Percentiles rank a stretch among this genome's conserved stretches.
phyloP scores from a whole-genome alignment of 768 basidiomycete genomes.

The Xanthoconium stramineum region DNA sequence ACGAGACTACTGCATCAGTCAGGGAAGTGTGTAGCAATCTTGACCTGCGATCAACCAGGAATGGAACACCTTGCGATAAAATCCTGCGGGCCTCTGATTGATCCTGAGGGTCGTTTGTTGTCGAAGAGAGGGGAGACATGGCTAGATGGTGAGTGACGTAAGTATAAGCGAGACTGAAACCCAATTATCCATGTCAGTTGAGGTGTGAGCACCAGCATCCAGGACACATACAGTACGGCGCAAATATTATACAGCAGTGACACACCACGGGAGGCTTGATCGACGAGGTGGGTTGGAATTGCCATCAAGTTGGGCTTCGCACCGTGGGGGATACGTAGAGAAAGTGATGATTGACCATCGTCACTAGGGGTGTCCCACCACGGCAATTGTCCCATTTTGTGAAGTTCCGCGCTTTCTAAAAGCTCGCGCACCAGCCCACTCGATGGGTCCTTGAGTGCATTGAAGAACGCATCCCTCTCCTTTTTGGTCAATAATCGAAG shows the following conservation, averaged over 20 bases:
- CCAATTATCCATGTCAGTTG: background rate
- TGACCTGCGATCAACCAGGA: conserved; percentile 59
- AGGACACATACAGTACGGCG: conserved; percentile 56
- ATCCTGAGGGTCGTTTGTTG: conserved; percentile 41
- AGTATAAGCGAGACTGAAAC: conserved; percentile 61
- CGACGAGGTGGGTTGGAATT: conserved; percentile 46
- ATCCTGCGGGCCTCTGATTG: conserved; percentile 43
- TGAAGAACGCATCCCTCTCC: conserved; percentile 60
- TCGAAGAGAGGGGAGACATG: conserved; percentile 51
- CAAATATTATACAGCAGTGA: conserved; percentile 67
- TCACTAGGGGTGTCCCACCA: conserved; percentile 65
- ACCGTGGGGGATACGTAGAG: conserved; percentile 29
- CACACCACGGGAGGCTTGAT: conserved; percentile 35
- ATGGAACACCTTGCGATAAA: conserved; percentile 57
- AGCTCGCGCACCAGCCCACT: conserved; percentile 59
- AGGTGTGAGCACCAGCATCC: background rate
- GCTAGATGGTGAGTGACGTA: conserved; percentile 63
- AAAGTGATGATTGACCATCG: background rate
- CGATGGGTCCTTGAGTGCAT: conserved; percentile 57
- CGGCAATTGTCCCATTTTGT: conserved; percentile 47
- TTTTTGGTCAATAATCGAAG: conserved; percentile 59
- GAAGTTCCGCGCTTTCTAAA: conserved; percentile 54
- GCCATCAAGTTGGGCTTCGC: conserved; percentile 41
- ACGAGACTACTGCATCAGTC: conserved; percentile 50
- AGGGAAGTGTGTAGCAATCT: conserved; percentile 50